A percentile compares a stretch with the other conserved stretches of the same genome.
phyloP scores from a whole-genome alignment of 805 yeast genomes.

The Kodamaea lidongshanica region DNA sequence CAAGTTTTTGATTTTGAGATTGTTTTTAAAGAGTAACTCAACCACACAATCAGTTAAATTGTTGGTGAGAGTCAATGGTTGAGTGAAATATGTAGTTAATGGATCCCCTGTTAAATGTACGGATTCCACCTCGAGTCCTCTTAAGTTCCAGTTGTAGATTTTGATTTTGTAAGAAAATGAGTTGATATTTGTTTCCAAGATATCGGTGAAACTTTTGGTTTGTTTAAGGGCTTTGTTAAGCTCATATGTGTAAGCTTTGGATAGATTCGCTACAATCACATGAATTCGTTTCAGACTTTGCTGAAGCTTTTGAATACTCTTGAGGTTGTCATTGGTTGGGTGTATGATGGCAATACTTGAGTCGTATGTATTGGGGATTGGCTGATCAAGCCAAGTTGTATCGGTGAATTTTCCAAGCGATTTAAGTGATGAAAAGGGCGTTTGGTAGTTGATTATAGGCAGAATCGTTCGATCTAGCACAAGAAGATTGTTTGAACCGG shows the following conservation, averaged over 20 bases:
- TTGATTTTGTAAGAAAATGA: conserved; percentile 37
- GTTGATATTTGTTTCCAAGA: conserved; percentile 8
- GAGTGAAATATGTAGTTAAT: conserved; percentile 37
- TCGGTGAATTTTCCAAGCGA: conserved; percentile 40
- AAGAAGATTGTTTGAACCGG: conserved; percentile 20
- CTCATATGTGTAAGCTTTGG: conserved; percentile 27
- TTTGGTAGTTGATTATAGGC: conserved; percentile 44
- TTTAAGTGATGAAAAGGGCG: conserved; percentile 50
- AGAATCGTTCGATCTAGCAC: conserved; percentile 44
- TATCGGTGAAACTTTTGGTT: conserved; percentile 7
- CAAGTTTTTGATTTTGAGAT: conserved; percentile 45
- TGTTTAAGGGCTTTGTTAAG: conserved; percentile 20
- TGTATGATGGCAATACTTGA: conserved; percentile 16
- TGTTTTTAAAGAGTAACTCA: conserved; percentile 34
- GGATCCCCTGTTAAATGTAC: conserved; percentile 39
- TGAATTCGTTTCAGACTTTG: conserved; percentile 6
- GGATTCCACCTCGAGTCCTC: conserved; percentile 36
- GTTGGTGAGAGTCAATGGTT: conserved; percentile 42
- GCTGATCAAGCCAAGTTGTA: conserved; percentile 11
- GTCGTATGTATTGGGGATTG: conserved; percentile 9
- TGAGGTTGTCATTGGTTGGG: conserved; percentile 12
- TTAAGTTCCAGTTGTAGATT: conserved; percentile 40
- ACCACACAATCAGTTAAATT: conserved; percentile 46
- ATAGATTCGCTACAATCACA: conserved; percentile 33
- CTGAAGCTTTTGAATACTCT: conserved; percentile 11